These are phyloP conservation scores for Solanum sparsipilum DNA, from an alignment of 257 asterid species.

Conservation along the genomic window DNA sequence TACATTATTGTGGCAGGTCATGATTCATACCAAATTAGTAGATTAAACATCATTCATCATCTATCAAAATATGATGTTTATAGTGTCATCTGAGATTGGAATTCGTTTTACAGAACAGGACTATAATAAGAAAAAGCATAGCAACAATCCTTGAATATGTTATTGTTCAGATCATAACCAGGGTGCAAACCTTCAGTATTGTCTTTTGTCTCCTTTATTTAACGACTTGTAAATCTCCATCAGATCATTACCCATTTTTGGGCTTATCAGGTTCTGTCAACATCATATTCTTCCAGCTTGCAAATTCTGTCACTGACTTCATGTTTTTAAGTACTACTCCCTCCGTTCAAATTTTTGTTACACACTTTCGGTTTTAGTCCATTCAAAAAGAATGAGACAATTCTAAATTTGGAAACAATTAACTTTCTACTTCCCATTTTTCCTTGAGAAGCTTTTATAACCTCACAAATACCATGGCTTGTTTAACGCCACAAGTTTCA, in stretches of 20 bases:
- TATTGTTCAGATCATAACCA: background rate
- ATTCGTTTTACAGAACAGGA: background rate
- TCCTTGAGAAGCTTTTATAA: background rate
- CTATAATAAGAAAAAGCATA: background rate
- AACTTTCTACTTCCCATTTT: background rate
- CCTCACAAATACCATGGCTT: background rate
- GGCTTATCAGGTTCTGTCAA: background rate
- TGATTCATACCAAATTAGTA: background rate
- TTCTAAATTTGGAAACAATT: background rate
- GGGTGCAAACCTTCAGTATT: background rate
- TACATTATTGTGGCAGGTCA: background rate
- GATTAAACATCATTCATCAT: background rate
- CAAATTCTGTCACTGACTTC: background rate
- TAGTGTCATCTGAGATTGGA: background rate
- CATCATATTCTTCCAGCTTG: background rate
- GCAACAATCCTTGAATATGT: background rate
- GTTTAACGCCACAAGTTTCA: background rate
- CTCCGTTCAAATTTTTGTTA: background rate
- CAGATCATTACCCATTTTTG: background rate
- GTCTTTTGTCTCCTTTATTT: background rate
- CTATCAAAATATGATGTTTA: background rate
- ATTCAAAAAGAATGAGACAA: background rate
- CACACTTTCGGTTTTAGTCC: background rate
- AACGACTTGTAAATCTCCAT: background rate
- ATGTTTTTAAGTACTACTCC: background rate